These are phyloP conservation scores for Fagopyrum esculentum DNA, from an alignment of 148 eudicot species.

Conservation along the genomic window DNA sequence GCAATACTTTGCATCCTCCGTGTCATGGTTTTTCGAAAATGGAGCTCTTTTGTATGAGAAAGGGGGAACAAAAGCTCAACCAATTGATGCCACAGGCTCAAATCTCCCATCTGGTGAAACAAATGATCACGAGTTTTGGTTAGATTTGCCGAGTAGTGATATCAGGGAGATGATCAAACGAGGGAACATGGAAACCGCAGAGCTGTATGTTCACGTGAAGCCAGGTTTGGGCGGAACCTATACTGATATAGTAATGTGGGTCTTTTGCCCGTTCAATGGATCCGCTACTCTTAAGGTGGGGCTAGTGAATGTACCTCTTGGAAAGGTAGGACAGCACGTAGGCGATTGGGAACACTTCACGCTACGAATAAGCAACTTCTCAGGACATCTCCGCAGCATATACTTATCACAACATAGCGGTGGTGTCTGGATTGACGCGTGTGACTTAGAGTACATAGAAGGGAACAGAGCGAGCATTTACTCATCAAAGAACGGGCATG, in stretches of 20 bases:
- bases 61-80: slow-evolving; percentile 33
- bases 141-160: slow-evolving; percentile 60
- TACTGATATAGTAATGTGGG: slow-evolving; percentile 88
- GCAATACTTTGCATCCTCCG: slow-evolving; percentile 72
- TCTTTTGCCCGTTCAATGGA: slow-evolving; percentile 86
- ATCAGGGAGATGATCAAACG: slow-evolving; percentile 40
- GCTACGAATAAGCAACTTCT: slow-evolving; percentile 78
- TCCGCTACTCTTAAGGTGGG: slow-evolving; percentile 74
- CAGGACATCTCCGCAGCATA: slow-evolving; percentile 56
- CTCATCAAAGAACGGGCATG: slow-evolving; percentile 75
- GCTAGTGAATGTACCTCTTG: slow-evolving; percentile 31
- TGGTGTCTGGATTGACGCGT: slow-evolving; percentile 65
- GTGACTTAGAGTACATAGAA: slow-evolving; percentile 62
- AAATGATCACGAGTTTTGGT: slow-evolving; percentile 71
- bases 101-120: slow-evolving; percentile 69
- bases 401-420: slow-evolving; percentile 92
- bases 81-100: slow-evolving; percentile 56
- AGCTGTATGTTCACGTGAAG: slow-evolving; percentile 77
- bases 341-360: slow-evolving; percentile 96
- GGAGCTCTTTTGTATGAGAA: slow-evolving; percentile 54
- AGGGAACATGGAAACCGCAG: slow-evolving; percentile 60
- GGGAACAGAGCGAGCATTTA: slow-evolving; percentile 65
- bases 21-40: slow-evolving; percentile 67
- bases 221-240: slow-evolving; percentile 81
- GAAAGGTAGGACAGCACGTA: slow-evolving; percentile 67